Percentiles rank a stretch among this genome's conserved stretches.
Conservation (phyloP, 1,284 basidiomycete genomes). For the Trichosporon inkin region DNA sequence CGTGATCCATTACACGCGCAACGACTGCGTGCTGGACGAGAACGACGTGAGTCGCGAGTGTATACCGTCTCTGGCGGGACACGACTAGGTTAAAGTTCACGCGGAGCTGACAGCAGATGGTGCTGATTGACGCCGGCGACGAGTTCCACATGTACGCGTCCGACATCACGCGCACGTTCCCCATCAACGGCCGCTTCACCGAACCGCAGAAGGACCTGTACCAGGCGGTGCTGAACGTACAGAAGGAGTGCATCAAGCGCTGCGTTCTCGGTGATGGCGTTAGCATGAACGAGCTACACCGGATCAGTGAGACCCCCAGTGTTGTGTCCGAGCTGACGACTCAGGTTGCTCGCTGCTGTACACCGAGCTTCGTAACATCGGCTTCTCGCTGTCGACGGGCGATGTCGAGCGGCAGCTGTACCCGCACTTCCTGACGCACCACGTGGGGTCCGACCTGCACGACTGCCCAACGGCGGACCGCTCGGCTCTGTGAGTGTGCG, state of each 20-base stretch:
- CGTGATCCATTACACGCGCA: conserved; percentile 87
- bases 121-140: conserved; percentile 85
- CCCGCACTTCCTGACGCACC: conserved; percentile 66
- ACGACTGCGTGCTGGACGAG: conserved; percentile 68
- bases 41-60: conserved; percentile 56
- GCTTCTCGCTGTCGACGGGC: conserved; percentile 63
- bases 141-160: conserved; percentile 90
- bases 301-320: conserved; percentile 52
- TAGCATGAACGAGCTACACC: conserved; percentile 74
- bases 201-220: conserved; percentile 81
- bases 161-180: conserved; percentile 94
- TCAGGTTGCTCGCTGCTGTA: conserved; percentile 63
- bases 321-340: neutral
- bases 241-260: conserved; percentile 53
- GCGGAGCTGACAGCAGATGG: conserved; percentile 51
- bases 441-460: conserved; percentile 54
- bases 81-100: neutral
- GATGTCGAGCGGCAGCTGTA: conserved; percentile 80
- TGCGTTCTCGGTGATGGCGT: conserved; percentile 56
- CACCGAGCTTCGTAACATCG: conserved; percentile 73
- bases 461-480: conserved; percentile 52
- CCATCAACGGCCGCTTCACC: conserved; percentile 74
- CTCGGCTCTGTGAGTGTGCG: conserved; percentile 40
- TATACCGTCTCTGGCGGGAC: too few relatives aligned
- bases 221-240: conserved; percentile 56